Percentiles rank a stretch among this genome's conserved stretches.
These are phyloP conservation scores for Colletotrichum cuscutae DNA, from an alignment of 2,329 filamentous ascomycete genomes.

Conservation along the genomic window DNA sequence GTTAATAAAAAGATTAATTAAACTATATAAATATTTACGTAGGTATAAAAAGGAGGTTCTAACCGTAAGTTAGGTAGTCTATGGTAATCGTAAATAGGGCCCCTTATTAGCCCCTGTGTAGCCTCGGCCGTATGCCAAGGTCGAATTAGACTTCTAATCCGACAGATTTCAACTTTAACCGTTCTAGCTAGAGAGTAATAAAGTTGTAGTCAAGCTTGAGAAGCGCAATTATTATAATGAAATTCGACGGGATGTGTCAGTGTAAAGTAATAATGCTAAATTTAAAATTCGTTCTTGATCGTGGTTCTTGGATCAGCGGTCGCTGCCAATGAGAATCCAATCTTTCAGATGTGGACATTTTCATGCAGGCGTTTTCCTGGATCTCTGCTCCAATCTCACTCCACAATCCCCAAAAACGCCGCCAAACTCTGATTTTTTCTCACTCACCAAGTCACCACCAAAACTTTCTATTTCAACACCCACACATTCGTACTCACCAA, in stretches of 20 bases:
- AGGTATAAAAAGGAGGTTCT: too few relatives aligned
- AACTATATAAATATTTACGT: too few relatives aligned
- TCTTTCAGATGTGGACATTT: slow-evolving; percentile 19
- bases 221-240: too few relatives aligned
- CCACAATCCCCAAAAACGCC: slow-evolving; percentile 29
- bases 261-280: background rate
- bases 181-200: background rate
- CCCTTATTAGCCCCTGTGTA: too few relatives aligned
- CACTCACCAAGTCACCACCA: background rate
- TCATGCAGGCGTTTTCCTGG: slow-evolving; percentile 23
- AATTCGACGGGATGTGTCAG: rapidly evolving
- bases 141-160: too few relatives aligned
- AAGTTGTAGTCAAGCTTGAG: background rate
- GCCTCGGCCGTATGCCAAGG: too few relatives aligned
- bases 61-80: too few relatives aligned
- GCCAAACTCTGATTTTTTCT: slow-evolving; percentile 12
- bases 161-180: too few relatives aligned
- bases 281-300: background rate
- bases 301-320: background rate
- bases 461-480: background rate
- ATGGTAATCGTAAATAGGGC: too few relatives aligned
- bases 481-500: background rate
- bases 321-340: slow-evolving; percentile 11
- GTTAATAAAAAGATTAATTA: too few relatives aligned
- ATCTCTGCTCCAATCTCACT: slow-evolving; percentile 29